Evolutionary conservation across 306 rosid genomes (phyloP).

Genomic region (Acacia confusa): DNA sequence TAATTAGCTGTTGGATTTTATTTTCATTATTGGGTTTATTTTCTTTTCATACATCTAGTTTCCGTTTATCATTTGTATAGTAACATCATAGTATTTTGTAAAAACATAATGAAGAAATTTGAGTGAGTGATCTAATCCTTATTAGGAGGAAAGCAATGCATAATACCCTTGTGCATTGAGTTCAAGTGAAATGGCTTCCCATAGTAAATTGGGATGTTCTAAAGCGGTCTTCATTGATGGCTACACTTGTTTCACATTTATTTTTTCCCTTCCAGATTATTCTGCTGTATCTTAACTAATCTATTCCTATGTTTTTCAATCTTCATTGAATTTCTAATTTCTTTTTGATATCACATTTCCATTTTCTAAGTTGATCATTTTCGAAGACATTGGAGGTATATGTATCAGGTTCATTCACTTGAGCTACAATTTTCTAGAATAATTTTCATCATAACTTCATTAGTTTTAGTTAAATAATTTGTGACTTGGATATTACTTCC

Average conservation of each 20-base stretch:
- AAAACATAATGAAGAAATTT: not conserved
- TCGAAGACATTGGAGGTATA: not conserved
- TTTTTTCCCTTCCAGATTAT: not conserved
- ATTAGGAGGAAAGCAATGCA: slow-evolving; percentile 3
- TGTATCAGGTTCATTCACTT: not conserved
- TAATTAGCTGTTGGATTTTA: not conserved
- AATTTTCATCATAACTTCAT: not conserved
- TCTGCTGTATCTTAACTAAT: not conserved
- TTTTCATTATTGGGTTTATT: not conserved
- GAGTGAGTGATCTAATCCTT: not conserved
- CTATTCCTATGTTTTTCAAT: not conserved
- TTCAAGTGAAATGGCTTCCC: not conserved
- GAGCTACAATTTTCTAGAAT: slow-evolving; percentile 17
- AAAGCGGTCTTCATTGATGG: not conserved
- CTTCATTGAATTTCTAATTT: not conserved
- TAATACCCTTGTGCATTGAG: not conserved
- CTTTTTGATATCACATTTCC: not conserved
- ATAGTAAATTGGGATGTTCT: not conserved
- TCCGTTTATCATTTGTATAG: not conserved
- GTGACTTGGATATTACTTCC: not conserved
- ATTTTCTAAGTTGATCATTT: slow-evolving; percentile 18
- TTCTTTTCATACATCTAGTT: no score
- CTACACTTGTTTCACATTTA: not conserved
- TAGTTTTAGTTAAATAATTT: not conserved
- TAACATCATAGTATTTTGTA: not conserved